Conservation (phyloP, 2,329 filamentous ascomycete species). For the Fonsecaea multimorphosa region DNA sequence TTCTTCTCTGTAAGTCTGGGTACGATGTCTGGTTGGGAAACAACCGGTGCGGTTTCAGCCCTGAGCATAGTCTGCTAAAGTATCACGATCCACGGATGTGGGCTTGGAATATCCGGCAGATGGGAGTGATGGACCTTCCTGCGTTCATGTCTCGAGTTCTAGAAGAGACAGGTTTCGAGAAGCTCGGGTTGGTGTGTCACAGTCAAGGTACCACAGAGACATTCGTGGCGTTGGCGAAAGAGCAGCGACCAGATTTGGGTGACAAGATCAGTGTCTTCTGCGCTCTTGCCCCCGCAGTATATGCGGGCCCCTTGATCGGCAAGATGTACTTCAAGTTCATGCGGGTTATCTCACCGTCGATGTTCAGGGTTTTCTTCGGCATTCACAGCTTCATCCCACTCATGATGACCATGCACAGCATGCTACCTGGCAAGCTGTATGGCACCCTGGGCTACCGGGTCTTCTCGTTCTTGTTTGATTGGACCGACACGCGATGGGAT, state of each 20-base stretch:
- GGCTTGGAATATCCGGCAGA: constrained; percentile 94
- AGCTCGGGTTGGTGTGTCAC: constrained; percentile 82
- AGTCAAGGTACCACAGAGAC: constrained; percentile 91
- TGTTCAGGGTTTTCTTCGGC: constrained; percentile 84
- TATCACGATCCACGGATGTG: constrained; percentile 88
- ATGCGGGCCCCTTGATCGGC: constrained; percentile 82
- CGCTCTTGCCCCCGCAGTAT: constrained; percentile 85
- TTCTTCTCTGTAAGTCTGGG: constrained; percentile 88
- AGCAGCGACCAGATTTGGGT: constrained; percentile 84
- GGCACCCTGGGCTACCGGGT: constrained; percentile 85
- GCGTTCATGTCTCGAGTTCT: constrained; percentile 81
- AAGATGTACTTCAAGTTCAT: constrained; percentile 94
- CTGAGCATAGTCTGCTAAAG: constrained; percentile 73
- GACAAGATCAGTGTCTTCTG: constrained; percentile 87
- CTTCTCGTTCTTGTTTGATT: constrained; percentile 87
- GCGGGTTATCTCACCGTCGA: constrained; percentile 73
- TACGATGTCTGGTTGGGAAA: constrained; percentile 97
- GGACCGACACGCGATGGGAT: constrained; percentile 87
- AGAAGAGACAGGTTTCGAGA: constrained; percentile 79
- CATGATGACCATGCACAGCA: constrained; percentile 82
- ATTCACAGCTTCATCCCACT: constrained; percentile 92
- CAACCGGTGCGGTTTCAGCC: constrained; percentile 84
- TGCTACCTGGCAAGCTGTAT: constrained; percentile 72
- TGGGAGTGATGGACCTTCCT: constrained; percentile 87
- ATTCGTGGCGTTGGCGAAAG: constrained; percentile 84